Evolutionary conservation across 805 yeast species (phyloP).

Genomic region (Yarrowia bubula): DNA sequence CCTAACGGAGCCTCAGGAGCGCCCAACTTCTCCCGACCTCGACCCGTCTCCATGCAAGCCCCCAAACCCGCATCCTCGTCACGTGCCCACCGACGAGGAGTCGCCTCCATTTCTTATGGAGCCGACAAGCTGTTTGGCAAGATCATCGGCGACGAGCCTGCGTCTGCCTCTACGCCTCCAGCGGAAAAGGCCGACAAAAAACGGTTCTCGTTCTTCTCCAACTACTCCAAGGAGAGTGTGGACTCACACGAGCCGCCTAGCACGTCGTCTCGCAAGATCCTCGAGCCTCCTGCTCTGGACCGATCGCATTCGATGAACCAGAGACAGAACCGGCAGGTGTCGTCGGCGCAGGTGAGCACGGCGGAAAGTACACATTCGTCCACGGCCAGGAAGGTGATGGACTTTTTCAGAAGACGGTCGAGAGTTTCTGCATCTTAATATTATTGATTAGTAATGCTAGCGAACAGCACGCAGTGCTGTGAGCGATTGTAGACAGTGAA

Average conservation of each 20-base stretch:
- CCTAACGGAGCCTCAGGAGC: background rate
- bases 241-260: background rate
- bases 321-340: conserved; percentile 30
- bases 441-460: background rate
- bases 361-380: conserved; percentile 31
- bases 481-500: no score
- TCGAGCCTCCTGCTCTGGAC: conserved; percentile 32
- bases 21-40: conserved; percentile 22
- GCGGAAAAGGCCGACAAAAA: background rate
- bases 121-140: conserved; percentile 34
- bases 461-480: no score
- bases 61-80: background rate
- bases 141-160: conserved; percentile 30
- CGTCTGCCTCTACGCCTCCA: background rate
- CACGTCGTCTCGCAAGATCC: conserved; percentile 29
- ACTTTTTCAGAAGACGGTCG: conserved; percentile 42
- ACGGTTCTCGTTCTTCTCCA: conserved; percentile 24
- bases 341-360: conserved; percentile 4
- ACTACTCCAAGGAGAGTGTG: conserved; percentile 26
- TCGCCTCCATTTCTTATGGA: conserved; percentile 35
- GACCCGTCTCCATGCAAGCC: conserved; percentile 26
- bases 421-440: conserved; percentile 33
- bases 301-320: conserved; percentile 30
- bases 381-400: conserved; percentile 40
- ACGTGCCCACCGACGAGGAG: conserved; percentile 32